These are phyloP conservation scores for Naegleria lovaniensis DNA, from an alignment of 208 protist genomes.

Conservation along the genomic window DNA sequence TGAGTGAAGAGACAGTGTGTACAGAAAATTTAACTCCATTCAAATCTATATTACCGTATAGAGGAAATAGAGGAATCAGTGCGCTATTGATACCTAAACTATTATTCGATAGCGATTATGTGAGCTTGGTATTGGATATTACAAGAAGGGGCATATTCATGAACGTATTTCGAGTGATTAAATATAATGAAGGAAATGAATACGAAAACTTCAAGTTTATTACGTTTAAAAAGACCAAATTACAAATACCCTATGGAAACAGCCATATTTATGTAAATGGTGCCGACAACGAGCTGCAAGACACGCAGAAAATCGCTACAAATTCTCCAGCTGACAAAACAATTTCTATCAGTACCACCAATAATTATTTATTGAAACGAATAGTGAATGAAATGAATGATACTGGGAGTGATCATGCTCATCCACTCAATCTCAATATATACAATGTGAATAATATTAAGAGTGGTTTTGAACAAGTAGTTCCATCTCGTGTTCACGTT, in stretches of 20 bases:
- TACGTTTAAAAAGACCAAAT: not conserved
- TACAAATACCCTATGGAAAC: not conserved
- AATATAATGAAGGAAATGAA: not conserved
- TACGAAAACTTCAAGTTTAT: not conserved
- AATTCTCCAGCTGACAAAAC: not conserved
- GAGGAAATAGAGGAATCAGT: not conserved
- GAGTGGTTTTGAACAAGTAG: not conserved
- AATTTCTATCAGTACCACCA: not conserved
- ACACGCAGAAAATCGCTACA: not conserved
- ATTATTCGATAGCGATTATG: not conserved
- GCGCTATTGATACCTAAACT: not conserved
- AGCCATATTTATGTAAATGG: not conserved
- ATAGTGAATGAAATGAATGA: not conserved
- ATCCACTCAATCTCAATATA: not conserved
- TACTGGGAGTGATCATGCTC: not conserved
- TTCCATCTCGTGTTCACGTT: not conserved
- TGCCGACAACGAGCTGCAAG: no score
- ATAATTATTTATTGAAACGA: no score
- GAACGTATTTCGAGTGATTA: not conserved
- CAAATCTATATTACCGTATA: not conserved
- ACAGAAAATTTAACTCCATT: conserved; percentile 28
- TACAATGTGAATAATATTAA: not conserved
- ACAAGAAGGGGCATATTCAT: not conserved
- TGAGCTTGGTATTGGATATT: not conserved
- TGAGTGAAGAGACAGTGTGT: conserved; percentile 19